A percentile compares a stretch with the other conserved stretches of the same genome.
Conservation (phyloP, 768 basidiomycete genomes). For the Rhodotorula diobovata region DNA sequence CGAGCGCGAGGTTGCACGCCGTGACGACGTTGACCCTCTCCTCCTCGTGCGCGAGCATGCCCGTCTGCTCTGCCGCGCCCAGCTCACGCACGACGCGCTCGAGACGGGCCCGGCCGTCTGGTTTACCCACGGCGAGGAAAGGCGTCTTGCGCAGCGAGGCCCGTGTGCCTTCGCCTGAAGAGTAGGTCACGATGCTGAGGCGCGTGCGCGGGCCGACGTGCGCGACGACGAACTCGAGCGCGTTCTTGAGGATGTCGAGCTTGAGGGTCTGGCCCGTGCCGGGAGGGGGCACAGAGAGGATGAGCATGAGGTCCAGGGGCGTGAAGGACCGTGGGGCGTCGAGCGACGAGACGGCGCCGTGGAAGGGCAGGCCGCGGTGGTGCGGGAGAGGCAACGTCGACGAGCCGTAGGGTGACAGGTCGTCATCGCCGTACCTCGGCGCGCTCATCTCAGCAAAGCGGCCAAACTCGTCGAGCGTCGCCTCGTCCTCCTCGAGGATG, state of each 20-base stretch:
- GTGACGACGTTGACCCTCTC: conserved; percentile 97
- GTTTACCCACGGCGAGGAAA: conserved; percentile 63
- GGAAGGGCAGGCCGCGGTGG: not conserved
- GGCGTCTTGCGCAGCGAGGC: conserved; percentile 77
- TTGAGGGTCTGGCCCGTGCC: conserved; percentile 77
- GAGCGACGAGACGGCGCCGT: not conserved
- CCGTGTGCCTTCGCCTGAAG: conserved; percentile 63
- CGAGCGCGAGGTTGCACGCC: conserved; percentile 93
- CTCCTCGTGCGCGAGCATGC: conserved; percentile 71
- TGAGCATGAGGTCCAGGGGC: conserved; percentile 83
- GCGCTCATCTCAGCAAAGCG: conserved; percentile 5
- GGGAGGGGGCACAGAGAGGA: conserved; percentile 77
- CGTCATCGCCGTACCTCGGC: not conserved
- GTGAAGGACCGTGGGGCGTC: conserved; percentile 64
- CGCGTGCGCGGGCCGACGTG: conserved; percentile 73
- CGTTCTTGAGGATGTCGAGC: conserved; percentile 76
- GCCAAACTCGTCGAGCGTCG: conserved; percentile 8
- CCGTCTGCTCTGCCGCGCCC: conserved; percentile 55
- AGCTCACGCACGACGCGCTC: conserved; percentile 36
- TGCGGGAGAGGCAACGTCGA: not conserved
- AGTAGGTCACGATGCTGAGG: conserved; percentile 84
- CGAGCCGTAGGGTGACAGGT: not conserved
- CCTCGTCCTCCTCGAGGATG: conserved; percentile 26
- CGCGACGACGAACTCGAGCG: conserved; percentile 78
- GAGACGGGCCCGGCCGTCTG: conserved; percentile 32